Evolutionary conservation across 2,329 filamentous ascomycete genomes (phyloP), one percentile per base, ranked within the genome.

Genomic region (Cladosporium sp.): DNA sequence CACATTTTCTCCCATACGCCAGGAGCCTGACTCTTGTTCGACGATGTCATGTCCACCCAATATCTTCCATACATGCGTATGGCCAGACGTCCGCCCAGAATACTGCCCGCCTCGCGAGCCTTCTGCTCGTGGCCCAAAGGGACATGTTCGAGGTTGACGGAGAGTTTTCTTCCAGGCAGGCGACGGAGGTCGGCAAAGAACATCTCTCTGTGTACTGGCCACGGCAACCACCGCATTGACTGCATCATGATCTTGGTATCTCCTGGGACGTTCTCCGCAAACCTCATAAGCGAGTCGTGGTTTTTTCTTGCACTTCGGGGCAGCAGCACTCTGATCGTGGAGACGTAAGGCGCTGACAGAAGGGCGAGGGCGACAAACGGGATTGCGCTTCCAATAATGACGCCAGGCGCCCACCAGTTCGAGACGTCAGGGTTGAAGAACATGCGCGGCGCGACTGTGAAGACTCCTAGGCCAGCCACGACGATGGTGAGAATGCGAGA

Each of bases 401-500:
- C 67, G 32, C 68, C 63, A 19, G 72, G 68, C 19, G 67, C 60
- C 50, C 68, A 60, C 61, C 69, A 75, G 58, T 60, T 65, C n/a
- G 70, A 68, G 35, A 67, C 68, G 9, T 72, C 70, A n/a, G 66
- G 64, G 2, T 67, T 61, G 39, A 59, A 54, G 43, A 65, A 71
- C 57, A 82, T 84, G 16, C 74, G 70, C 0, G 85, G 86, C 0
- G 79, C 80, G 43, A 84, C 75, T 20, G 88, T 69, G 45, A 84
- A 68, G 56, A 75, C 76, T 59, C 87, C 87, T 57, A 85, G 80
- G 18, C 76, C 77, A 50, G 85, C 84, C 33, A 86, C 67, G 53
- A 89, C 80, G 35, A 93, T 75, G 3, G 84, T 84, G 1, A 82
- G 82, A 50, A 92, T 70, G 60, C 89, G 88, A 54, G 87, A 67